Percentiles rank a stretch among this genome's conserved stretches.
Evolutionary conservation across 805 yeast genomes (phyloP).

Genomic region (Pichia thaimueangensis): DNA sequence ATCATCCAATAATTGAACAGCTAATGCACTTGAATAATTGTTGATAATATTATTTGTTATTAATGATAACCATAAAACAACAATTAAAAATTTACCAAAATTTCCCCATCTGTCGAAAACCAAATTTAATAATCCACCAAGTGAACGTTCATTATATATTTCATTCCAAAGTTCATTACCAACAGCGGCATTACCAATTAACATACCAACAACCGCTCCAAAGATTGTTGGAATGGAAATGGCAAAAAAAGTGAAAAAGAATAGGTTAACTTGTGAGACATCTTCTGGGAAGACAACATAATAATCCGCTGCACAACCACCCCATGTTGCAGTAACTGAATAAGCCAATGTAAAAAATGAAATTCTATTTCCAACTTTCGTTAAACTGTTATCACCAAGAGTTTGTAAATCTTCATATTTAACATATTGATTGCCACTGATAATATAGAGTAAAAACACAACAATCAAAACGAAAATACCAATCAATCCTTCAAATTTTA

Average conservation of each 20-base stretch:
- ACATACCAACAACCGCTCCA: slow-evolving; percentile 67
- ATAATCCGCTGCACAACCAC: slow-evolving; percentile 79
- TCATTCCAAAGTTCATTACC: slow-evolving; percentile 49
- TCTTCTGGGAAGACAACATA: slow-evolving; percentile 74
- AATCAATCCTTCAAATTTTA: slow-evolving; percentile 60
- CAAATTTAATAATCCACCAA: slow-evolving; percentile 67
- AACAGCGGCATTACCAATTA: slow-evolving; percentile 63
- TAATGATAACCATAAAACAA: slow-evolving; percentile 64
- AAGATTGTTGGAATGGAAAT: slow-evolving; percentile 66
- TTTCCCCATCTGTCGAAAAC: slow-evolving; percentile 69
- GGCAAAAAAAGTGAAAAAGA: slow-evolving; percentile 57
- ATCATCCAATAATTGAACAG: slow-evolving; percentile 58
- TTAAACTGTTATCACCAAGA: slow-evolving; percentile 29
- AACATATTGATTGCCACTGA: slow-evolving; percentile 36
- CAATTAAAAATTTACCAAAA: slow-evolving; percentile 70
- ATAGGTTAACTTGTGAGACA: slow-evolving; percentile 49
- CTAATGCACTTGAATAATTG: slow-evolving; percentile 74
- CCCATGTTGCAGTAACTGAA: slow-evolving; percentile 85
- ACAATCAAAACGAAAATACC: slow-evolving; percentile 65
- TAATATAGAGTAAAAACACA: slow-evolving; percentile 61
- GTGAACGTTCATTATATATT: slow-evolving; percentile 52
- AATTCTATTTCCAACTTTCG: slow-evolving; percentile 61
- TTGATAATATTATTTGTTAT: slow-evolving; percentile 78
- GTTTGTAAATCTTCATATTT: slow-evolving; percentile 36
- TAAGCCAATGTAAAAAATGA: slow-evolving; percentile 68